phyloP scores from a whole-genome alignment of 768 basidiomycete species.

The Ramaria sp. region DNA sequence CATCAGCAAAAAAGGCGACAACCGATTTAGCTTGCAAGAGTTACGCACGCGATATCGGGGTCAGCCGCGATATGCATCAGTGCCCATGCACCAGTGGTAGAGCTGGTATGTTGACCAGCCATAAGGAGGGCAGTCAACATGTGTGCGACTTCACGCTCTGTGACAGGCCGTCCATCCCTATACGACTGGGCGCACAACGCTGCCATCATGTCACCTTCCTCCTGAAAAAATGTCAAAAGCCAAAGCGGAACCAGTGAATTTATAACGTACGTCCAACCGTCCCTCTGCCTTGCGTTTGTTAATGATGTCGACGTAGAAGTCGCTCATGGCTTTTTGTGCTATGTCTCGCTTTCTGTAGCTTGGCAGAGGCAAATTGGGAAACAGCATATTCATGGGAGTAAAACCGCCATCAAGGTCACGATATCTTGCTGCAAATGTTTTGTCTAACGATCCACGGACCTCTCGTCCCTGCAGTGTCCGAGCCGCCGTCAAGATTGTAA shows the following conservation, averaged over 20 bases:
- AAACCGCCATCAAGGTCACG: slow-evolving; percentile 92
- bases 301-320: slow-evolving; percentile 87
- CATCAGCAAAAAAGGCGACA: neutral
- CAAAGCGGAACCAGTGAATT: neutral
- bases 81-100: slow-evolving; percentile 84
- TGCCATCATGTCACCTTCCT: slow-evolving; percentile 87
- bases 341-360: slow-evolving; percentile 82
- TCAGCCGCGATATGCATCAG: slow-evolving; percentile 78
- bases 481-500: slow-evolving; percentile 91
- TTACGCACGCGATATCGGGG: slow-evolving; percentile 60
- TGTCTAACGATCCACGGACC: slow-evolving; percentile 69
- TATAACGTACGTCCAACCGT: slow-evolving; percentile 25
- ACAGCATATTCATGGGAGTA: slow-evolving; percentile 90
- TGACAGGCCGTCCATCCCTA: slow-evolving; percentile 64
- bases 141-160: slow-evolving; percentile 90
- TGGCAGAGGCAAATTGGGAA: slow-evolving; percentile 85
- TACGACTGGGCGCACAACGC: slow-evolving; percentile 79
- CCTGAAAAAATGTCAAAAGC: slow-evolving; percentile 24
- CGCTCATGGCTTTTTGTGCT: slow-evolving; percentile 88
- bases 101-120: slow-evolving; percentile 98
- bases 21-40: neutral
- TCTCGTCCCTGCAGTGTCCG: slow-evolving; percentile 90
- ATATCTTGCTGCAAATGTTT: slow-evolving; percentile 75
- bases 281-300: slow-evolving; percentile 50
- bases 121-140: slow-evolving; percentile 98